These are phyloP conservation scores for Tulasnella sp. DNA, from an alignment of 768 basidiomycete genomes.

Conservation along the genomic window DNA sequence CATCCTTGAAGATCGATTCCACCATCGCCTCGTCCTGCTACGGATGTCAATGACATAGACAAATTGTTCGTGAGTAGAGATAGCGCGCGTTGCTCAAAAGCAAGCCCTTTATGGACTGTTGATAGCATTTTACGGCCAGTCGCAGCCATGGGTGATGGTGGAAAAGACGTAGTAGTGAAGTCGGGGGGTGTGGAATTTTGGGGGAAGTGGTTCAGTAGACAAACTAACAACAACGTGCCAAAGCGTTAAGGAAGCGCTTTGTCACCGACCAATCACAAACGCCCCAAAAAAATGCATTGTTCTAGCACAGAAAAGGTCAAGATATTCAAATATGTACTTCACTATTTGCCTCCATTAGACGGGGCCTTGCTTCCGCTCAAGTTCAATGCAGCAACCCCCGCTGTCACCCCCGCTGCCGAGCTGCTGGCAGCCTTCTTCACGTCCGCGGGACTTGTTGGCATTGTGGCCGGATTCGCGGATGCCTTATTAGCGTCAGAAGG, in stretches of 20 bases:
- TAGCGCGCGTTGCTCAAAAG: constrained; percentile 71
- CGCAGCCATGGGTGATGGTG: neutral
- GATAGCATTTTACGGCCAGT: constrained; percentile 38
- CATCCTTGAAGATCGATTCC: constrained; percentile 86
- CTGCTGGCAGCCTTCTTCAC: neutral
- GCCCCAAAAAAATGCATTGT: neutral
- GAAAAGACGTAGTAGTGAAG: neutral
- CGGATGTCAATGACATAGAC: constrained; percentile 73
- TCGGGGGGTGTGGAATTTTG: neutral
- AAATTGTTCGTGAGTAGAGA: constrained; percentile 57
- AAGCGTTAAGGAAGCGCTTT: neutral
- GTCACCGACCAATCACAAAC: neutral
- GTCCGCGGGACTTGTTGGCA: neutral
- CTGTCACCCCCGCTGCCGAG: neutral
- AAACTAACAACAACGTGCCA: constrained; percentile 5
- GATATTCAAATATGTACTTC: neutral
- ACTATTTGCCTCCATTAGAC: neutral
- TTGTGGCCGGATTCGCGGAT: neutral
- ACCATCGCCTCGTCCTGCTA: constrained; percentile 86
- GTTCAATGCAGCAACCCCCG: neutral
- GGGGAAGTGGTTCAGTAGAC: neutral
- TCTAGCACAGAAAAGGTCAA: neutral
- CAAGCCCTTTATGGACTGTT: constrained; percentile 61
- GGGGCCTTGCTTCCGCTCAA: neutral
- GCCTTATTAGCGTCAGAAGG: neutral